These are phyloP conservation scores for Hypoxylon subgilvum DNA, from an alignment of 495 filamentous ascomycete genomes.

Conservation along the genomic window DNA sequence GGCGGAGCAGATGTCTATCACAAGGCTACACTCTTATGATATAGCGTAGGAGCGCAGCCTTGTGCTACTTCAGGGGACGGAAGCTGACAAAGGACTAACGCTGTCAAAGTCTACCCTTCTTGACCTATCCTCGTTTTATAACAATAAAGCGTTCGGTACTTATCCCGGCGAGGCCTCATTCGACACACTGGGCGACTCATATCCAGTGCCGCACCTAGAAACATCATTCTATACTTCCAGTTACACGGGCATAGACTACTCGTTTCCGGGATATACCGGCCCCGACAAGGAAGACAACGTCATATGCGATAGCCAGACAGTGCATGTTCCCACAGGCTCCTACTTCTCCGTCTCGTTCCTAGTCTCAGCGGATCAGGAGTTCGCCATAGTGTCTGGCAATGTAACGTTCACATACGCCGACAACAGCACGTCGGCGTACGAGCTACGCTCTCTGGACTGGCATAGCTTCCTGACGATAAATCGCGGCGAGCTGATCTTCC, in stretches of 20 bases:
- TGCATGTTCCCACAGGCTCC: constrained; percentile 41
- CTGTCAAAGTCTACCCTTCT: constrained; percentile 36
- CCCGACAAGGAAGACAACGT: constrained; percentile 51
- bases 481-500: constrained; percentile 58
- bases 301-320: constrained; percentile 50
- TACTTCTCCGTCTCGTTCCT: constrained; percentile 59
- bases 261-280: constrained; percentile 55
- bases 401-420: constrained; percentile 58
- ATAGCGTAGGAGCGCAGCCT: background rate
- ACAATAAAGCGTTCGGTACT: constrained; percentile 54
- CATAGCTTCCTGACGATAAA: constrained; percentile 56
- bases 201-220: constrained; percentile 49
- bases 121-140: constrained; percentile 46
- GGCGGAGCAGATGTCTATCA: background rate
- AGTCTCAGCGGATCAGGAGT: constrained; percentile 49
- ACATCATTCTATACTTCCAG: constrained; percentile 47
- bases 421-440: constrained; percentile 45
- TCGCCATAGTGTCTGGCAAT: constrained; percentile 50
- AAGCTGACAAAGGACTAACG: constrained; percentile 4
- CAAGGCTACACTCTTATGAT: background rate
- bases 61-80: background rate
- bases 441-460: constrained; percentile 55
- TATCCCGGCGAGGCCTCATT: constrained; percentile 52
- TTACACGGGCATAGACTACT: constrained; percentile 53
- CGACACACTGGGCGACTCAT: constrained; percentile 50